phyloP scores from a whole-genome alignment of 1,284 basidiomycete species.

The Apiotrichum veenhuisii region DNA sequence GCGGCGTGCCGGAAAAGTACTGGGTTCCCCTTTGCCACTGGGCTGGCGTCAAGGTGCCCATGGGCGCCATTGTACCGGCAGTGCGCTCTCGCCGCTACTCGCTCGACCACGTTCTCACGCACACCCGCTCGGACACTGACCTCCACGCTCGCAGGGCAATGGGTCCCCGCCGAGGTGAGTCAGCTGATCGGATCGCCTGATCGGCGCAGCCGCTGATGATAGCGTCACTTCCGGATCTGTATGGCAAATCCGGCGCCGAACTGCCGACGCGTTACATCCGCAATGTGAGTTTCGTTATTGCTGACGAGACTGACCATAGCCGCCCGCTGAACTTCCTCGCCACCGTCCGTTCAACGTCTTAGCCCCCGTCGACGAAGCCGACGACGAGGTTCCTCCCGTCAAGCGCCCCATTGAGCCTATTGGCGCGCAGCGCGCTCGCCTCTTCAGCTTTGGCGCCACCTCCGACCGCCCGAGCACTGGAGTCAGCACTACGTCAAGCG shows the following conservation, averaged over 20 bases:
- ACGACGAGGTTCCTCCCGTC: background rate
- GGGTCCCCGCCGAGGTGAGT: conserved; percentile 7
- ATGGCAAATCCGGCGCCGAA: background rate
- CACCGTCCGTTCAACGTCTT: conserved; percentile 3
- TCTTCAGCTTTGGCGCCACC: background rate
- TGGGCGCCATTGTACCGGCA: conserved; percentile 9
- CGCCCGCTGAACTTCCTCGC: too few relatives aligned
- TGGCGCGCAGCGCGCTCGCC: conserved; percentile 8
- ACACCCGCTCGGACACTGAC: background rate
- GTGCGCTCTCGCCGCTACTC: background rate
- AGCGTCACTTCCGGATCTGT: background rate
- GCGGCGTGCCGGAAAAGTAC: conserved; percentile 41
- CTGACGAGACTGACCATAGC: background rate
- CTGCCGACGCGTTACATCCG: background rate
- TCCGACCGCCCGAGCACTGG: background rate
- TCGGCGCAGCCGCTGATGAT: background rate
- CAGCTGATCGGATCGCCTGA: background rate
- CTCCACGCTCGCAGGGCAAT: background rate
- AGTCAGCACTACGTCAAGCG: too few relatives aligned
- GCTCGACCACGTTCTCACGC: background rate
- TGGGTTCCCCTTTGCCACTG: conserved; percentile 19
- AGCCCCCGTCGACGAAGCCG: conserved; percentile 4
- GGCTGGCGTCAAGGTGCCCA: conserved; percentile 19
- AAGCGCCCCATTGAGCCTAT: conserved; percentile 6
- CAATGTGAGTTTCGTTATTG: background rate